Base-by-base conservation (phyloP, 257 asterid species). In the Coffea canephora region DNA sequence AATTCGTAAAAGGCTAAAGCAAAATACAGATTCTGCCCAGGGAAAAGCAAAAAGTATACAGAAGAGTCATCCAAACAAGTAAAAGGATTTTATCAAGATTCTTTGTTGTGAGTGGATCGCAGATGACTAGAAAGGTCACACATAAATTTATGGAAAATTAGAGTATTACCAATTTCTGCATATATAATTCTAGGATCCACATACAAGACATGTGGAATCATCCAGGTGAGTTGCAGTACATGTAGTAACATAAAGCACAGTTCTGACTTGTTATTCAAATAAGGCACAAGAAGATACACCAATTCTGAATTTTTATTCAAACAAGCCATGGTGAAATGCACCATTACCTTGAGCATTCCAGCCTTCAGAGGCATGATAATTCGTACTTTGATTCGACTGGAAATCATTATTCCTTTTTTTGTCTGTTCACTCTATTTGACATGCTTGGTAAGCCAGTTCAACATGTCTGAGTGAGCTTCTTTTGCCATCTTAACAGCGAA, bases 371-470 rank as follows among this genome's bases (percentile, higher is more conserved):
- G 19, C 45, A 31, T 31, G 71, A 66, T 27, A 34, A 25, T 13
- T 34, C 34, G 11, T 66, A 3, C 41, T 41, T 9, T 27, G 27
- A 5, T 66, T 14, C 23, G 31, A 4, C 71, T 27, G 5, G 71
- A 66, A 31, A 66, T 9, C 45, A 66, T 14, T 13, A 13, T 3
- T 66, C 45, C 14, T 66, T 66, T 43, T 43, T 21, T 8, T 16
- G 23, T 39, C 6, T 48, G 49, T 2, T 62, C 19, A 45, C 34
- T 16, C 13, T 12, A 45, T 9, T 64, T 64, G 81, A 91, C 64
- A 54, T 87, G 77, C 43, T 84, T 86, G 19, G 73, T 76, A 57
- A 91, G 87, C 96, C 93, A 91, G 76, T 86, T 83, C 67, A 91
- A 25, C 91, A 89, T 77, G 86, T 91, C 92, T 25, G 39, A 62